Evolutionary conservation across 169 alveolate species (phyloP).

Genomic region (Cryptosporidium andersoni): DNA sequence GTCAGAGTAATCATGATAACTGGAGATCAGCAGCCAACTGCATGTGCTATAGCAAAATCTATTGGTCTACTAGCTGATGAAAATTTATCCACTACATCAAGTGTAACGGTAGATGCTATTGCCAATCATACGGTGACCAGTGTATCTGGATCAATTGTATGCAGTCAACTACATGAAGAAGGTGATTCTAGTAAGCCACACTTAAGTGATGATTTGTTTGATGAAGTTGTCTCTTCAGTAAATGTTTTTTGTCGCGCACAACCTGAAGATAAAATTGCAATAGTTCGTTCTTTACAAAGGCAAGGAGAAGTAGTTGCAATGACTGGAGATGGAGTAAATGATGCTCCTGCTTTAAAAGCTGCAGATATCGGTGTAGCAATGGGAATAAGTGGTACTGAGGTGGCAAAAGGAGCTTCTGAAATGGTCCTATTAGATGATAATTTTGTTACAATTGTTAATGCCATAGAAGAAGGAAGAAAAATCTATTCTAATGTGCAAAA

Average conservation of each 20-base stretch:
- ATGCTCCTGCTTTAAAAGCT: constrained; percentile 90
- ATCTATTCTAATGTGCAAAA: constrained; percentile 92
- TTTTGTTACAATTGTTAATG: constrained; percentile 88
- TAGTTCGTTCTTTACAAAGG: constrained; percentile 87
- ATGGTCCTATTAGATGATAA: constrained; percentile 86
- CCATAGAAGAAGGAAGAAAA: constrained; percentile 90
- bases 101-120: background rate
- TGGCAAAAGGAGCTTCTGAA: constrained; percentile 86
- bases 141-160: constrained; percentile 70
- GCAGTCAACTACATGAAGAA: constrained; percentile 81
- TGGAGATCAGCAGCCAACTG: constrained; percentile 97
- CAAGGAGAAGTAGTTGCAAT: constrained; percentile 90
- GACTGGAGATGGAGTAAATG: constrained; percentile 92
- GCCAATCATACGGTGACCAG: constrained; percentile 12
- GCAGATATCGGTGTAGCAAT: constrained; percentile 95
- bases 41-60: constrained; percentile 93
- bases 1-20: constrained; percentile 98
- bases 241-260: constrained; percentile 89
- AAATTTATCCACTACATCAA: background rate
- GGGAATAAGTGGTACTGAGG: constrained; percentile 93
- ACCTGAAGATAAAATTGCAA: constrained; percentile 90
- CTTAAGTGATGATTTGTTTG: constrained; percentile 81
- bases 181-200: constrained; percentile 79
- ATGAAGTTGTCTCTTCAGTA: constrained; percentile 78
- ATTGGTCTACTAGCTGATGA: constrained; percentile 82